Conservation (phyloP, 2,329 filamentous ascomycete genomes). For the Botrytis aclada region DNA sequence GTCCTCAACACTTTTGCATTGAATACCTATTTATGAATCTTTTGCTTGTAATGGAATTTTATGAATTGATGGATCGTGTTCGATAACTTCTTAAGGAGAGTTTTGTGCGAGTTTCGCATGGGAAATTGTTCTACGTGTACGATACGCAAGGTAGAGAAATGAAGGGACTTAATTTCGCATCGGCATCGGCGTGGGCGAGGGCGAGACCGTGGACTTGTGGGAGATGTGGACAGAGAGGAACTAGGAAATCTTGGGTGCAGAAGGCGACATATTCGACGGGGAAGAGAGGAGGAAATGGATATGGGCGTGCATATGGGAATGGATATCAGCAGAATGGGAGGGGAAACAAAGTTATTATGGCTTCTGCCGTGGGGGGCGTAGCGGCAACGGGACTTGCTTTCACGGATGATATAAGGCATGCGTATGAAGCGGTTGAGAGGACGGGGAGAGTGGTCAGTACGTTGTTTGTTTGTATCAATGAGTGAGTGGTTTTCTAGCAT, state of each 20-base stretch:
- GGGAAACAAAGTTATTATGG: conserved; percentile 19
- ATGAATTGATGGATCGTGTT: conserved; percentile 7
- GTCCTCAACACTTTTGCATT: conserved; percentile 19
- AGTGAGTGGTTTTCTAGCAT: conserved; percentile 54
- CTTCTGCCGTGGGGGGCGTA: conserved; percentile 30
- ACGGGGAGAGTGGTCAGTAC: conserved; percentile 74
- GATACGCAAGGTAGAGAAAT: conserved; percentile 22
- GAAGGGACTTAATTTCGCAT: conserved; percentile 32
- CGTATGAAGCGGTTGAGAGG: conserved; percentile 71
- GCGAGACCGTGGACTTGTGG: conserved; percentile 33
- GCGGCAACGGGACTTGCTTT: conserved; percentile 47
- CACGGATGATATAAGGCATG: conserved; percentile 69
- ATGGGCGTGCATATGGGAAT: conserved; percentile 15
- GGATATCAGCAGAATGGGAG: not conserved
- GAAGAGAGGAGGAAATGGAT: conserved; percentile 18
- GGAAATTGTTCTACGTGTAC: not conserved
- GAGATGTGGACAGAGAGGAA: conserved; percentile 24
- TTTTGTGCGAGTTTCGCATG: conserved; percentile 3
- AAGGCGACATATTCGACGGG: conserved; percentile 12
- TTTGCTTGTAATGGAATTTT: not conserved
- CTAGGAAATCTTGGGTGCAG: not conserved
- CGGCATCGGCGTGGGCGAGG: conserved; percentile 20
- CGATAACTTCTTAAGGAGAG: not conserved
- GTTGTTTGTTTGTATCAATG: conserved; percentile 80
- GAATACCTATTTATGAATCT: conserved; percentile 14